phyloP scores from a whole-genome alignment of 176 grass and related monocot species.

The Cocos nucifera region DNA sequence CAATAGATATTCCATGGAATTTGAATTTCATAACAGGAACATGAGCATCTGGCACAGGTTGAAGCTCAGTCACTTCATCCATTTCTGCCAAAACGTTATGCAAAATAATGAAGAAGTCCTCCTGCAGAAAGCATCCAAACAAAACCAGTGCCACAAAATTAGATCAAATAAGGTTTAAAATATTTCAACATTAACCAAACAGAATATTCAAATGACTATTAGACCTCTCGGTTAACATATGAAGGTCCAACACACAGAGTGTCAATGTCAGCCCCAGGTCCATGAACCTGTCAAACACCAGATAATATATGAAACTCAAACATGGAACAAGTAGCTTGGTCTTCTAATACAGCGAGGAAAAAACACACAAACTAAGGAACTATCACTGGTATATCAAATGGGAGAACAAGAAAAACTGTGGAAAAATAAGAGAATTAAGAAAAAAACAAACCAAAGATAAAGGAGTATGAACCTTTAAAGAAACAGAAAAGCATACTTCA shows the following conservation, averaged over 20 bases:
- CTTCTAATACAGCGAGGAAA: no score
- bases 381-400: no score
- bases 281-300: slow-evolving; percentile 60
- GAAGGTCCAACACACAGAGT: slow-evolving; percentile 94
- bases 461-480: no score
- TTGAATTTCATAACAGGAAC: slow-evolving; percentile 99
- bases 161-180: no score
- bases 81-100: slow-evolving; percentile 66
- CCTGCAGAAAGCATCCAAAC: slow-evolving; percentile 39
- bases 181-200: no score
- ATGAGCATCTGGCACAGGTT: slow-evolving; percentile 92
- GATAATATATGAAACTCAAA: neutral
- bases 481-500: no score
- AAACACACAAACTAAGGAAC: no score
- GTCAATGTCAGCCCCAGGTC: slow-evolving; percentile 92
- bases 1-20: slow-evolving; percentile 90
- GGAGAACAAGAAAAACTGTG: no score
- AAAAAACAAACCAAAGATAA: no score
- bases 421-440: no score
- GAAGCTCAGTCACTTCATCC: slow-evolving; percentile 73
- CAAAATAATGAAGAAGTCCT: slow-evolving; percentile 92
- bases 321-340: no score
- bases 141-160: neutral
- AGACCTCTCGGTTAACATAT: slow-evolving; percentile 92
- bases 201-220: neutral